Base-by-base conservation (phyloP, 2,329 filamentous ascomycete species). In the Colletotrichum sansevieriae region DNA sequence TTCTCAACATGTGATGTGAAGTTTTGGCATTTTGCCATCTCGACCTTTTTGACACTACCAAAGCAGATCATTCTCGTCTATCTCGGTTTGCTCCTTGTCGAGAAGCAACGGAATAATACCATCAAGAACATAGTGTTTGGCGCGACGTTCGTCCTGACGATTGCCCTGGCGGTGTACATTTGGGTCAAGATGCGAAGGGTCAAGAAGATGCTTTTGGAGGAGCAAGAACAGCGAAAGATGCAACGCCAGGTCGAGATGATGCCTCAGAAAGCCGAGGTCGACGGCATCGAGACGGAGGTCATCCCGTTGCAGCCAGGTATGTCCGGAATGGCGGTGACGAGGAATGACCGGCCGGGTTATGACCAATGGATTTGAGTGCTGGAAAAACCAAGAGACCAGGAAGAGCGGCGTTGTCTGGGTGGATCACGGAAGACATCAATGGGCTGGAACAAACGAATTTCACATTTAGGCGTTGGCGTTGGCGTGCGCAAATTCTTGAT, bases 1-100 rank as follows among this genome's bases (percentile, higher is more conserved):
- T 82, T 82, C 68, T 78, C 80, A 10, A 80, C 79, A 33, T 81
- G 79, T 73, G 77, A 80, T 63, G 79, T 82, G 43, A 78, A 76
- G 54, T 82, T 82, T 73, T 81, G 79, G 78, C 72, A 76, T 61
- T 82, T 80, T 58, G 75, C 78, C 63, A 62, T 82, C 55, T 78
- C 80, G 3, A 82, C 79, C 15, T 77, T 81, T 71, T 63, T 82
- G 44, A 81, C 80, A 6, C 74, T 82, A 2, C 80, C 80, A 3
- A 82, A 82, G 70, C 80, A 82, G 68, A 76, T 82, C 64, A 76
- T 82, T 43, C 75, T 82, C 56, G 79, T 82, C 33, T 82, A 82
- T 65, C 71, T 82, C 4, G 80, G 80, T 33, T 78, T 81, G 6
- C 75, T 82, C 9, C 72, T 81, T 4, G 72, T 76, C 1, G 68